Evolutionary conservation across 1,284 basidiomycete species (phyloP).

Genomic region (Bondarzewia mesenterica): DNA sequence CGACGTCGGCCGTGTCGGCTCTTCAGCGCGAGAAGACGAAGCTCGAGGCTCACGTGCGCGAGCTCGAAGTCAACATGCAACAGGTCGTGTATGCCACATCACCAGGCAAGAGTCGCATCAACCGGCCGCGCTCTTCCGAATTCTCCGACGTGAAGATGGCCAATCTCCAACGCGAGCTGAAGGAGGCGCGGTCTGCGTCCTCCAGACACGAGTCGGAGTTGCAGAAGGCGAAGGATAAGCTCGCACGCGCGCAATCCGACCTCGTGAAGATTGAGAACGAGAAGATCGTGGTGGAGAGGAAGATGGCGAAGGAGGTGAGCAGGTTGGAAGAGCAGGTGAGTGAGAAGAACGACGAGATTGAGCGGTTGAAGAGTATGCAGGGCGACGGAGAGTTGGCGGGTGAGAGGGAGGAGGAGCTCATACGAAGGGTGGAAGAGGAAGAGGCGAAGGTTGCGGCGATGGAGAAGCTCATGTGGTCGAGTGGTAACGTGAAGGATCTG

Average conservation of each 20-base stretch:
- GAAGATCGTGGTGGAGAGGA: slow-evolving; percentile 45
- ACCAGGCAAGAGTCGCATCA: slow-evolving; percentile 6
- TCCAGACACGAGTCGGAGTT: slow-evolving; percentile 37
- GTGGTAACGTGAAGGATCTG: slow-evolving; percentile 25
- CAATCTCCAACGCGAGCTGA: slow-evolving; percentile 47
- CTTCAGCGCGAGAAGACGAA: slow-evolving; percentile 23
- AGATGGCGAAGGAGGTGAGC: slow-evolving; percentile 29
- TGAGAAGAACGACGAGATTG: slow-evolving; percentile 13
- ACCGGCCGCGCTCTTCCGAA: slow-evolving; percentile 40
- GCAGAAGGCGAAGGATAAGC: slow-evolving; percentile 32
- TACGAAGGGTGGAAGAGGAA: slow-evolving; percentile 58
- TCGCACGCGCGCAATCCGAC: slow-evolving; percentile 38
- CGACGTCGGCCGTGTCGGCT: slow-evolving; percentile 33
- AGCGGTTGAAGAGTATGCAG: slow-evolving; percentile 19
- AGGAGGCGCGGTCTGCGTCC: slow-evolving; percentile 33
- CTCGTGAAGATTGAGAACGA: slow-evolving; percentile 51
- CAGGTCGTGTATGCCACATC: slow-evolving; percentile 23
- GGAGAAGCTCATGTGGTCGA: slow-evolving; percentile 34
- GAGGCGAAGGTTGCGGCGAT: slow-evolving; percentile 49
- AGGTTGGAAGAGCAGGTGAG: slow-evolving; percentile 43
- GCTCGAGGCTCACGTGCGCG: slow-evolving; percentile 34
- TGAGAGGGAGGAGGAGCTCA: slow-evolving; percentile 43
- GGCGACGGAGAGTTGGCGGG: slow-evolving; percentile 25
- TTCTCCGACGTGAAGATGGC: slow-evolving; percentile 39
- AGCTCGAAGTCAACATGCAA: slow-evolving; percentile 42